Evolutionary conservation across 352 stramenopile genomes (phyloP), one percentile per base, ranked within the genome.

Genomic region (Phytophthora ohioensis): DNA sequence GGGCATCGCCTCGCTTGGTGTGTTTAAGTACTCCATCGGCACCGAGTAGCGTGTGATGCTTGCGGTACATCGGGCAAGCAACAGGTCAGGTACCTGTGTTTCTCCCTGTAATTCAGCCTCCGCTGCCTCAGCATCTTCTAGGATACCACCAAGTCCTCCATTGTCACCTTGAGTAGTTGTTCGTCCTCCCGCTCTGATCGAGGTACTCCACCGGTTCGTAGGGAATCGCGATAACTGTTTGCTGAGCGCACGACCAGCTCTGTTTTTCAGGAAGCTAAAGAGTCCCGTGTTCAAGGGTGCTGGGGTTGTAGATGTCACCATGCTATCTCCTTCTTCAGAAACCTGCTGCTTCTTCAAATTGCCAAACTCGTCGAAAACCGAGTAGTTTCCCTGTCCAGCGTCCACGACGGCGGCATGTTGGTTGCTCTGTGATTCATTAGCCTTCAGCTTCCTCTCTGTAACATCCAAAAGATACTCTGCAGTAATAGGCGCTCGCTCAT

Each of bases 251-350:
- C 81, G 77, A 7, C 83, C 79, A 6, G 85, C 85, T 57, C 84
- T 82, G 48, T 90, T 82, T 64, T 93, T 93, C 53, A 93, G 71
- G 46, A 91, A 93, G 21, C 79, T 88, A 38, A 93, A 93, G 34
- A 93, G 83, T 1, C 84, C 83, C 2, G 82, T 90, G 60, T 93
- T 91, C n/a, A 93, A 56, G 8, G 75, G 54, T 0, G 67, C 48
- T 5, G 69, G 35, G 5, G 64, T 34, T 35, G 67, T 56, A 9
- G 53, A 52, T 35, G 56, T 54, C 11, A 46, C 34, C 10, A 55
- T 39, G 35, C 48, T 65, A 7, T 60, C 60, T 32, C 46, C 58
- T 6, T 58, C 43, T 13, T 70, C 64, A 8, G 55, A 49, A 49
- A 73, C 51, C 32, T 72, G 30, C 21, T 89, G 71, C 49, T 84